Evolutionary conservation across 2,329 filamentous ascomycete genomes (phyloP).

Genomic region (Xenosphaeropsis pyriputrescens): DNA sequence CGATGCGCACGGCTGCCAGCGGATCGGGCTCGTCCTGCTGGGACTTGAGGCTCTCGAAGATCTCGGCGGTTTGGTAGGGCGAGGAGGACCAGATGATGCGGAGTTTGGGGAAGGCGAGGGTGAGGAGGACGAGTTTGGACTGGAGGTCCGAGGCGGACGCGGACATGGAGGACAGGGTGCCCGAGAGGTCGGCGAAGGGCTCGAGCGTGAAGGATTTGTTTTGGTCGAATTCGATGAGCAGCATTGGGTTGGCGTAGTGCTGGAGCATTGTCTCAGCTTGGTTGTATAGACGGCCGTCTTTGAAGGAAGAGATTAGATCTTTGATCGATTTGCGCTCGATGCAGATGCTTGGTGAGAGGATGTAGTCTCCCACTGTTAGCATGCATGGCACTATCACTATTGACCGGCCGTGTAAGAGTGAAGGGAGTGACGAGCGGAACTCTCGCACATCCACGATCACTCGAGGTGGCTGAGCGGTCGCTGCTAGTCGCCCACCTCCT

Average conservation of each 20-base stretch:
- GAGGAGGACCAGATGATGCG: slow-evolving; percentile 89
- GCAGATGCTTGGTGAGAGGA: slow-evolving; percentile 80
- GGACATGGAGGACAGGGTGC: slow-evolving; percentile 47
- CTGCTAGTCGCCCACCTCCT: slow-evolving; percentile 70
- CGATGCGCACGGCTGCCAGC: slow-evolving; percentile 68
- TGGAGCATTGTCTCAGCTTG: slow-evolving; percentile 91
- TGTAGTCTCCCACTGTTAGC: slow-evolving; percentile 92
- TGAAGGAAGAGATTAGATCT: slow-evolving; percentile 84
- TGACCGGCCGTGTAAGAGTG: slow-evolving; percentile 74
- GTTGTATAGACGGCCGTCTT: slow-evolving; percentile 79
- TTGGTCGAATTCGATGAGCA: slow-evolving; percentile 95
- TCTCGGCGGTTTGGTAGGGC: slow-evolving; percentile 93
- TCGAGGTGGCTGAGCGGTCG: slow-evolving; percentile 75
- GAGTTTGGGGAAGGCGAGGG: slow-evolving; percentile 77
- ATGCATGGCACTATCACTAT: slow-evolving; percentile 89
- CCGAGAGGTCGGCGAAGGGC: slow-evolving; percentile 53
- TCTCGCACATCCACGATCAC: slow-evolving; percentile 94
- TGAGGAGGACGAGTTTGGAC: slow-evolving; percentile 81
- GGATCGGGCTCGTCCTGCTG: slow-evolving; percentile 85
- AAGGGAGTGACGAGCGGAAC: slow-evolving; percentile 85
- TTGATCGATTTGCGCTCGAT: slow-evolving; percentile 88
- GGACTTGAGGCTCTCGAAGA: slow-evolving; percentile 86
- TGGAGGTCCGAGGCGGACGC: slow-evolving; percentile 62
- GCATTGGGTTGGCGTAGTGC: slow-evolving; percentile 78
- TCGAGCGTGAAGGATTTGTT: slow-evolving; percentile 95